These are phyloP conservation scores for Cyberlindnera subsufficiens DNA, from an alignment of 805 yeast species.

Conservation along the genomic window DNA sequence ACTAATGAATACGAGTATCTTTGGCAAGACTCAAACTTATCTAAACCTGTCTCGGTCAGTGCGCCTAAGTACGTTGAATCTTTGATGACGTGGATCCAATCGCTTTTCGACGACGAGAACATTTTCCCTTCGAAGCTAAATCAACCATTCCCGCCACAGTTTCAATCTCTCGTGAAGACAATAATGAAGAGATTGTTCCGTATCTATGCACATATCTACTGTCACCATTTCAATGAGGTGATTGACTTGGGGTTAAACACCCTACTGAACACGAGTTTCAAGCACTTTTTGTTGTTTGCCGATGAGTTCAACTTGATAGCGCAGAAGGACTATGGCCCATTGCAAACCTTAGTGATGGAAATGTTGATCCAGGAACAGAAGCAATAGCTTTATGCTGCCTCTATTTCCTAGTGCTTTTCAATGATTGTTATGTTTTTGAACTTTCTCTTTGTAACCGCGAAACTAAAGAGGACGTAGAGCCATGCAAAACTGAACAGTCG, in stretches of 20 bases:
- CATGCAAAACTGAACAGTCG: too few relatives aligned
- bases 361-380: constrained; percentile 19
- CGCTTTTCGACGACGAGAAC: constrained; percentile 83
- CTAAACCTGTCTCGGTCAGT: constrained; percentile 76
- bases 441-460: not conserved
- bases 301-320: constrained; percentile 77
- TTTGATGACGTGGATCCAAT: constrained; percentile 92
- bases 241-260: constrained; percentile 89
- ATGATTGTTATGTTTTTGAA: not conserved
- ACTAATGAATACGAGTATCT: constrained; percentile 94
- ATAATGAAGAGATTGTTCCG: constrained; percentile 88
- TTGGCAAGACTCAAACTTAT: constrained; percentile 80
- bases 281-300: constrained; percentile 86
- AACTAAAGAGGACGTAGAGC: not conserved
- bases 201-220: constrained; percentile 94
- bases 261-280: constrained; percentile 87
- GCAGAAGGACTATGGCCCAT: constrained; percentile 85
- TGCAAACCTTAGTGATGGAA: constrained; percentile 69
- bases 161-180: constrained; percentile 72
- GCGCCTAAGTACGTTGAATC: constrained; percentile 96
- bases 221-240: constrained; percentile 96
- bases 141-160: constrained; percentile 86
- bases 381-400: not conserved
- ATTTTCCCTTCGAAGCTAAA: constrained; percentile 88
- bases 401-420: not conserved